phyloP scores from a whole-genome alignment of 108 stramenopile genomes.

The Stephanodiscus triporus region DNA sequence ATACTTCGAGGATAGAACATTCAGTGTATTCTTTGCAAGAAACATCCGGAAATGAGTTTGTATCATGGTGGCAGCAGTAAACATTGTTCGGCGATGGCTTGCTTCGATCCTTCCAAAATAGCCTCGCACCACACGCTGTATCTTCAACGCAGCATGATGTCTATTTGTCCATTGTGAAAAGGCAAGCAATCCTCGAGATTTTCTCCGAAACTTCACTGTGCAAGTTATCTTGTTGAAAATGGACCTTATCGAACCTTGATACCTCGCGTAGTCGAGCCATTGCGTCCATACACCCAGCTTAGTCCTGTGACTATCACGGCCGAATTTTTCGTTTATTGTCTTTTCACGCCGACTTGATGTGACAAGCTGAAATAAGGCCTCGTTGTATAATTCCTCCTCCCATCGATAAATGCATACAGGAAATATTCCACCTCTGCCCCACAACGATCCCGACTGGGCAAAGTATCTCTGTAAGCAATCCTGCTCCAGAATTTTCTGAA shows the following conservation, averaged over 20 bases:
- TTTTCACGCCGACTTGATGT: conserved; percentile 10
- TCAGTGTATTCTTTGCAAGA: conserved; percentile 17
- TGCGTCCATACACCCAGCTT: conserved; percentile 6
- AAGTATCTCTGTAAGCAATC: conserved; percentile 14
- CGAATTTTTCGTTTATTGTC: conserved; percentile 28
- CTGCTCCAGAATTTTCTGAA: conserved; percentile 31
- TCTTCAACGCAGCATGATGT: conserved; percentile 15
- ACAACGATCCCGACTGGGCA: conserved; percentile 10
- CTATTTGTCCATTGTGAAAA: conserved; percentile 11
- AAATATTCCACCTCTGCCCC: conserved; percentile 23
- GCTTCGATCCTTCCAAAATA: conserved; percentile 23
- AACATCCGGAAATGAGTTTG: conserved; percentile 23
- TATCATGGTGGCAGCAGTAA: conserved; percentile 22
- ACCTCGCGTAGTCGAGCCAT: conserved; percentile 13
- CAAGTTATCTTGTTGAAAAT: conserved; percentile 11
- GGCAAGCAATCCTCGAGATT: conserved; percentile 17
- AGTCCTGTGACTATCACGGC: conserved; percentile 4
- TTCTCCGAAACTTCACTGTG: conserved; percentile 6
- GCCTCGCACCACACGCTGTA: conserved; percentile 29
- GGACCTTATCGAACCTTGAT: conserved; percentile 14
- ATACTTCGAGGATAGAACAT: conserved; percentile 8
- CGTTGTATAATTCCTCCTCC: conserved; percentile 33
- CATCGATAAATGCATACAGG: conserved; percentile 23
- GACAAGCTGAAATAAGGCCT: conserved; percentile 9
- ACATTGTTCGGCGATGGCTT: conserved; percentile 2